Evolutionary conservation across 176 grass and related monocot genomes (phyloP).

Genomic region (barley (Hordeum vulgare)): MorexV3_pseudomolecules_assembly NC_058524.1:354776580-354777079

Average conservation of each 20-base stretch:
- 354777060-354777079: slow-evolving; percentile 31
- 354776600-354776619: too few relatives aligned
- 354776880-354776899: slow-evolving; percentile 11
- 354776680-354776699: not conserved
- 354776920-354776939: slow-evolving; percentile 93
- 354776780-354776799: not conserved
- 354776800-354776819: not conserved
- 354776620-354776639: too few relatives aligned
- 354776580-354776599: not conserved
- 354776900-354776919: slow-evolving; percentile 52
- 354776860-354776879: not conserved
- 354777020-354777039: slow-evolving; percentile 68
- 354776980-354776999: slow-evolving; percentile 90
- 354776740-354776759: not conserved
- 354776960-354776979: slow-evolving; percentile 78
- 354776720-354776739: not conserved
- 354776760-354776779: not conserved
- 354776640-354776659: too few relatives aligned
- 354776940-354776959: slow-evolving; percentile 75
- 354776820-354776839: not conserved
- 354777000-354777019: slow-evolving; percentile 81
- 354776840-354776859: not conserved
- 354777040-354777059: slow-evolving; percentile 86
- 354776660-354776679: not conserved
- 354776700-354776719: not conserved